Percentiles rank a stretch among this genome's conserved stretches.
Conservation (phyloP, 495 filamentous ascomycete genomes). For the Xylaria venustula region DNA sequence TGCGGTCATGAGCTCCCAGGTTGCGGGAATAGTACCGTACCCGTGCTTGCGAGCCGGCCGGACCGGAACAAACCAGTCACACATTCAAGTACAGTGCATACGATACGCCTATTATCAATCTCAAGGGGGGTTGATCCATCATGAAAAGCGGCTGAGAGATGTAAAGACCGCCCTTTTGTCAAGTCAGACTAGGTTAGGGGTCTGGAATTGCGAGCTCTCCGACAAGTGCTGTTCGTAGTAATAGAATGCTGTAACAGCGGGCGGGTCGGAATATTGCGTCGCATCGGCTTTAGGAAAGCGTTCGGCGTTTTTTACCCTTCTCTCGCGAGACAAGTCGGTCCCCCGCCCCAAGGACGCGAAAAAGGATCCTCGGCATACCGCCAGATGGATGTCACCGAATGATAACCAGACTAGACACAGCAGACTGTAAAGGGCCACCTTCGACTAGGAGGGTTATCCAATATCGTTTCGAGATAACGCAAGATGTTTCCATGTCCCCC, state of each 20-base stretch:
- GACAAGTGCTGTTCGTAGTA: neutral
- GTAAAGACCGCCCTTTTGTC: too few relatives aligned
- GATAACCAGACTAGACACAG: neutral
- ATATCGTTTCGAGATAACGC: neutral
- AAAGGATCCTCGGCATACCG: neutral
- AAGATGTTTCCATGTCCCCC: neutral
- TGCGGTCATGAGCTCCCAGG: conserved; percentile 7
- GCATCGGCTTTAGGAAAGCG: too few relatives aligned
- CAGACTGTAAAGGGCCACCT: neutral
- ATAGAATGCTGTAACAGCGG: neutral
- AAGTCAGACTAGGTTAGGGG: too few relatives aligned
- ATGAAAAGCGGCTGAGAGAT: too few relatives aligned
- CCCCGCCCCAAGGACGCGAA: neutral
- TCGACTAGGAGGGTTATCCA: neutral
- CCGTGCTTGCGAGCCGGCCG: conserved; percentile 7
- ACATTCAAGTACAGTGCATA: neutral
- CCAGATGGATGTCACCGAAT: neutral
- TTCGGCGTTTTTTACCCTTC: too few relatives aligned
- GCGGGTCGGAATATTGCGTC: neutral
- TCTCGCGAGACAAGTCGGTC: neutral
- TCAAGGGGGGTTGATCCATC: too few relatives aligned
- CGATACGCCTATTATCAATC: too few relatives aligned
- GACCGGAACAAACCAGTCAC: neutral
- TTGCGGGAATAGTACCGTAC: neutral
- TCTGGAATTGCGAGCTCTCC: too few relatives aligned